Evolutionary conservation across 768 basidiomycete species (phyloP), one percentile per base, ranked within the genome.

Genomic region (Macrolepiota dolichaula): DNA sequence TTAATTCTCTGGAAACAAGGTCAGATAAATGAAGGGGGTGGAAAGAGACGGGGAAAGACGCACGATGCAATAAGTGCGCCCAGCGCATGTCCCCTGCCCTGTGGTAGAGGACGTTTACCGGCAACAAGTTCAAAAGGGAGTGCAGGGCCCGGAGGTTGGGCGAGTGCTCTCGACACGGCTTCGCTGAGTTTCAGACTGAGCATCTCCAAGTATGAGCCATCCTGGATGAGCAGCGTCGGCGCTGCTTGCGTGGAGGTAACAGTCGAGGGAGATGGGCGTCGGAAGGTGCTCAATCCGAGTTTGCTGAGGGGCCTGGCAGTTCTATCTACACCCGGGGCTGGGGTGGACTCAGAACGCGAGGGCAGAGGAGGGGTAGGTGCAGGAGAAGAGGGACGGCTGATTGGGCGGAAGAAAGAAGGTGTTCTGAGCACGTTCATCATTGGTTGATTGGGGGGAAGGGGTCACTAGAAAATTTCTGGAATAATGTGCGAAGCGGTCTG

Each of bases 181-280:
- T 94, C 92, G 68, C 87, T 91, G 49, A 94, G 77, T 69, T 88
- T 91, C 58, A 92, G 77, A 65, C 86, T 81, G 49, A 93, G 82
- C 61, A 85, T 83, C 69, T 92, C 88, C 56, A 92, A 78, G 73
- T 92, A 93, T 12, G 89, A 89, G 59, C 88, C 89, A 71, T 92
- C 91, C 65, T 91, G 91, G 32, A 87, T 74, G 35, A 87, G 80
- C 7, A 83, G 77, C 3, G 78, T 69, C 4, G 79, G 76, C 12
- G 74, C 65, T 2, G 77, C 68, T 51, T 66, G 67, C 3, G 77
- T 68, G 15, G 73, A 64, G 4, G 75, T 65, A 17, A 75, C 62
- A 10, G 74, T 66, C 13, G 85, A 77, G 13, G 84, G 79, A 2
- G 87, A 77, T 10, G 83, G 76, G 36, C 83, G 82, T 63, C 83